These are phyloP conservation scores for Mallotus nudiflorus DNA, from an alignment of 345 rosid genomes.

Conservation along the genomic window DNA sequence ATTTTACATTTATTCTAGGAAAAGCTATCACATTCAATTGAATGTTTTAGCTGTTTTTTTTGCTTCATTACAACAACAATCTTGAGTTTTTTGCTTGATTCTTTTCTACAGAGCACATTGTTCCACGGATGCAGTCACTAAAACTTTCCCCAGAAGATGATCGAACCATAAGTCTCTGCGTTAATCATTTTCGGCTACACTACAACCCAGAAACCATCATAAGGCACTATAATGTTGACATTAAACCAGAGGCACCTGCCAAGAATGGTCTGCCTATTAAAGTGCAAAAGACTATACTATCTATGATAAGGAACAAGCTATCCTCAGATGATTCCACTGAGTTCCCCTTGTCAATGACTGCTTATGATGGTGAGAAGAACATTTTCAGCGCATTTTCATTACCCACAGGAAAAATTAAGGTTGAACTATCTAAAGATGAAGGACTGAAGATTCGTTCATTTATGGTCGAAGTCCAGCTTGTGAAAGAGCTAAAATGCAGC, in stretches of 20 bases:
- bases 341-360: slow-evolving; percentile 65
- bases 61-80: no score
- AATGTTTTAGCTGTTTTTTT: no score
- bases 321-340: slow-evolving; percentile 36
- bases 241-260: slow-evolving; percentile 39
- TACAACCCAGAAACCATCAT: slow-evolving; percentile 49
- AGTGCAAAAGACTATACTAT: slow-evolving; percentile 42
- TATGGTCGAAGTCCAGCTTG: slow-evolving; percentile 46
- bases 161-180: slow-evolving; percentile 39
- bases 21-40: no score
- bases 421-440: slow-evolving; percentile 44
- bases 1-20: no score
- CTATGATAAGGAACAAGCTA: slow-evolving; percentile 53
- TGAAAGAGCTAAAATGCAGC: slow-evolving; percentile 55
- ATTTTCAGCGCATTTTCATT: slow-evolving; percentile 59
- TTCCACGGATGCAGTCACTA: slow-evolving; percentile 22
- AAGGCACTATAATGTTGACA: slow-evolving; percentile 60
- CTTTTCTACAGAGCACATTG: background rate
- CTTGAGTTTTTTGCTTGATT: no score
- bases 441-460: slow-evolving; percentile 37
- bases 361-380: slow-evolving; percentile 84
- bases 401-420: slow-evolving; percentile 47
- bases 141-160: slow-evolving; percentile 29
- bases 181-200: slow-evolving; percentile 58
- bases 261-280: slow-evolving; percentile 32